Evolutionary conservation across 768 basidiomycete genomes (phyloP), one percentile per base, ranked within the genome.

Genomic region (Mycena chlorophos): DNA sequence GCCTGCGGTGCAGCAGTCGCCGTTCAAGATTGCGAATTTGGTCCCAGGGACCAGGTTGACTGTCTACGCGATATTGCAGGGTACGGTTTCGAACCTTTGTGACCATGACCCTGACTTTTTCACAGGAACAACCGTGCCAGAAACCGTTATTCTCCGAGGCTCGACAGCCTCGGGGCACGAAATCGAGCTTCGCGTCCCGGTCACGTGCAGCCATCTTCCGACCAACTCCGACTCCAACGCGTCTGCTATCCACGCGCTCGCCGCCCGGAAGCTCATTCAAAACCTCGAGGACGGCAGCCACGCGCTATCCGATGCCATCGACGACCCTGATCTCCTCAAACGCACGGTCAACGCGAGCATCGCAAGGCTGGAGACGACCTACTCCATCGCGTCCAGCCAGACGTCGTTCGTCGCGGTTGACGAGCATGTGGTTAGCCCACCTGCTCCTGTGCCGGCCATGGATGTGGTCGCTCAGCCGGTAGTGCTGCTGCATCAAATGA

Each of bases 371-470:
- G 62, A 53, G 17, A 63, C 49, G 51, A 40, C 26, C 16, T 63
- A 63, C 54, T 63, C 58, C 10, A 60, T 63, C 46, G 20, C 55
- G 1, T 60, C 62, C 19, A 56, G 55, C 22, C 60, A 61, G 8
- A 61, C 60, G 17, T 61, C 60, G 5, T 61, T 61, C 20, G 60
- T 63, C 23, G 62, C 53, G n/a, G 59, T 60, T 22, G 59, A 63
- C 37, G 58, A 57, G n/a, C n/a, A n/a, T n/a, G n/a, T n/a, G n/a
- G n/a, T n/a, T n/a, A n/a, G n/a, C n/a, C n/a, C n/a, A n/a, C n/a
- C n/a, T n/a, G n/a, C n/a, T n/a, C n/a, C n/a, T n/a, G n/a, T n/a
- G n/a, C n/a, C n/a, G n/a, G n/a, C n/a, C n/a, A n/a, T n/a, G n/a
- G n/a, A n/a, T n/a, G n/a, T n/a, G n/a, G n/a, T n/a, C n/a, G n/a